Base-by-base conservation (phyloP, 2,329 filamentous ascomycete species). In the Neurospora crassa region DNA sequence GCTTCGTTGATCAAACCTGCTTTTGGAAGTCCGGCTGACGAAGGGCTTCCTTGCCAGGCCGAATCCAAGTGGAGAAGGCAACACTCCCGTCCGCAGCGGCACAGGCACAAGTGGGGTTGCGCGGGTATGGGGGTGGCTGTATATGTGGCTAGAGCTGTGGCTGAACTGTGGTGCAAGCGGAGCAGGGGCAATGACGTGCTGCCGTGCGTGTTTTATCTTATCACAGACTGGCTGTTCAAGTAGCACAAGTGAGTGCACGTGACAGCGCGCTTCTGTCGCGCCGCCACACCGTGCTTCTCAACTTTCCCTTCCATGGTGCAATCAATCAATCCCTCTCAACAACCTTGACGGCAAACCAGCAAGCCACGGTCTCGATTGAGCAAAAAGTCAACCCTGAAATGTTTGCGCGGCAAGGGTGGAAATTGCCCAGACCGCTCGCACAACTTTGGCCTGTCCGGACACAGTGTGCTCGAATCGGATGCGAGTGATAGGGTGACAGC, bases 301-400 rank as follows among this genome's bases (percentile, higher is more conserved):
- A 59, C 68, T 4, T 59, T 69, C 68, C 43, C 45, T 67, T 45
- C 4, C 29, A 29, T 29, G 29, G 14, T 53, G 40, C n/a, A n/a
- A n/a, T 1, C 45, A 16, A 45, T 29, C 45, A 16, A 45, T 59
- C 37, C 18, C 67, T 72, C 18, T 41, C 75, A 74, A 74, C 75
- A 74, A 74, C 80, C 43, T 71, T 68, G 67, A 73, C 77, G 68
- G 78, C 24, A 74, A 75, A 14, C 75, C 71, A 72, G 77, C 74
- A 3, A 67, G 78, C 8, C 74, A 79, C 5, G 80, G 79, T 69
- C 76, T 72, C 71, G 76, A 78, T 72, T 82, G 83, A 70, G 80
- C 82, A 8, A 83, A 7, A 83, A 84, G 74, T 83, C 85, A 75
- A 85, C 81, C 77, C 83, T 84, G 76, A 76, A 78, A 37, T 77